Percentiles rank a stretch among this genome's conserved stretches.
These are phyloP conservation scores for Gossypium mustelinum DNA, from an alignment of 345 rosid genomes.

Conservation along the genomic window DNA sequence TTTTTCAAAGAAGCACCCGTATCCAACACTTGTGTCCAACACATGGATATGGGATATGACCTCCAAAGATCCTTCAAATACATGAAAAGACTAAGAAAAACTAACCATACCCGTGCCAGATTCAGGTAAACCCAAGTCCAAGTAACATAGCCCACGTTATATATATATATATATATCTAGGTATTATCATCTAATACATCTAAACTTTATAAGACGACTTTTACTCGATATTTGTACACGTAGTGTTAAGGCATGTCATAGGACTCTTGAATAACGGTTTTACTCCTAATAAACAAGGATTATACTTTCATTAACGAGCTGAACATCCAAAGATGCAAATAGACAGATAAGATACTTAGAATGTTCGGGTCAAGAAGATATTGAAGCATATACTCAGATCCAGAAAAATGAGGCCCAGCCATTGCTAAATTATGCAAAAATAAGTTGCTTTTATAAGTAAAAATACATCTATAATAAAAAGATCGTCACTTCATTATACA, in stretches of 20 bases:
- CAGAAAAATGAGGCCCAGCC: background rate
- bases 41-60: too few species aligned
- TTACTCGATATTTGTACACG: background rate
- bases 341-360: background rate
- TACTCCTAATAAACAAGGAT: background rate
- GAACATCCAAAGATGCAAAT: background rate
- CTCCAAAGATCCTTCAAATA: too few species aligned
- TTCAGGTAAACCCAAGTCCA: too few species aligned
- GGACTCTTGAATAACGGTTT: background rate
- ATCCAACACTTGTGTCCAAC: too few species aligned
- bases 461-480: background rate
- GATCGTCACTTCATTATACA: background rate
- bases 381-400: background rate
- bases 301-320: background rate
- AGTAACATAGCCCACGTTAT: too few species aligned
- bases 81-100: too few species aligned
- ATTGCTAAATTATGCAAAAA: conserved; percentile 2
- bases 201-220: background rate
- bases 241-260: background rate
- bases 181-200: background rate
- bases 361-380: background rate
- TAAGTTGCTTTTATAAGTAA: background rate
- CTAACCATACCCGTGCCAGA: too few species aligned
- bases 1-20: too few species aligned
- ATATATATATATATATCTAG: background rate